Evolutionary conservation across 1,139 yeast genomes (phyloP).

Genomic region (Candida sp.): DNA sequence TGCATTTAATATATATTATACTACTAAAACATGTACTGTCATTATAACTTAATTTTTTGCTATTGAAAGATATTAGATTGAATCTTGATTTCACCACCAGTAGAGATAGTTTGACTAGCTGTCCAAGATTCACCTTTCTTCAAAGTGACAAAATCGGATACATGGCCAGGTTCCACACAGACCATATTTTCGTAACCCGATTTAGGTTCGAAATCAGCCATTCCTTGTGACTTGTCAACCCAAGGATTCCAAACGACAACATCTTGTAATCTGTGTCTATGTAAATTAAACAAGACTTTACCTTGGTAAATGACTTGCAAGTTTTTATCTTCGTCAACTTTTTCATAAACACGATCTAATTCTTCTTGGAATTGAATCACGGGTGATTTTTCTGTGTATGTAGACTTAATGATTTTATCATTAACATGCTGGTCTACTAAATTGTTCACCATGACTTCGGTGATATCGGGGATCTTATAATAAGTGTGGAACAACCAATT

Average conservation of each 20-base stretch:
- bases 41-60: background rate
- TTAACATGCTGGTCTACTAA: slow-evolving; percentile 65
- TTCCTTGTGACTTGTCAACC: slow-evolving; percentile 72
- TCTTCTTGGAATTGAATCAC: slow-evolving; percentile 74
- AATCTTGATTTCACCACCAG: slow-evolving; percentile 43
- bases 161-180: slow-evolving; percentile 93
- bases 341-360: slow-evolving; percentile 77
- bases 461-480: slow-evolving; percentile 69
- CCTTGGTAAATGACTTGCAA: slow-evolving; percentile 70
- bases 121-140: slow-evolving; percentile 69
- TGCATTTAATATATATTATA: slow-evolving; percentile 16
- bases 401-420: slow-evolving; percentile 68
- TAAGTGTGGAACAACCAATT: slow-evolving; percentile 98
- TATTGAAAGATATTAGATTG: slow-evolving; percentile 37
- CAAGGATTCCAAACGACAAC: slow-evolving; percentile 99
- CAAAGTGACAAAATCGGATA: slow-evolving; percentile 60
- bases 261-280: slow-evolving; percentile 71
- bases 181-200: slow-evolving; percentile 82
- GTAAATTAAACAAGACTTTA: slow-evolving; percentile 61
- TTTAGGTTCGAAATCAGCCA: slow-evolving; percentile 89
- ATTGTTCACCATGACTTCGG: slow-evolving; percentile 73
- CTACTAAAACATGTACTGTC: background rate
- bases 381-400: slow-evolving; percentile 69
- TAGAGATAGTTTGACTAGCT: slow-evolving; percentile 31
- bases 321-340: slow-evolving; percentile 50